These are phyloP conservation scores for Botryotinia globosa DNA, from an alignment of 2,329 filamentous ascomycete genomes.

Conservation along the genomic window DNA sequence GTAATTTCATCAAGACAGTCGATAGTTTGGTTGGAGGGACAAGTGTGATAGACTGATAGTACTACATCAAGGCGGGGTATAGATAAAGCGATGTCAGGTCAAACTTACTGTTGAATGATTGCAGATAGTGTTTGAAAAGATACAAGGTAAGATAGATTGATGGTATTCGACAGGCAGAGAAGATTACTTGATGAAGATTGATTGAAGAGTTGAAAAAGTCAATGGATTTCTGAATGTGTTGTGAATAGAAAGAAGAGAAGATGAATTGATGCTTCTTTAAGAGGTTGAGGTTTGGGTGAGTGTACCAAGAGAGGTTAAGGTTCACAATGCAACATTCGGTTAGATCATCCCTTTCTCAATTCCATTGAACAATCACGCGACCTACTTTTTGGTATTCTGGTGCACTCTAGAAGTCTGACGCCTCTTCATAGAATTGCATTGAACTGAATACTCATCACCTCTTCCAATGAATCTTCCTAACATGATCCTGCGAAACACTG, in stretches of 20 bases:
- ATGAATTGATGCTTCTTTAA: slow-evolving; percentile 7
- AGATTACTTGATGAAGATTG: background rate
- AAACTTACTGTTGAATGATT: slow-evolving; percentile 20
- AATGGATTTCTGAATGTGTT: slow-evolving; percentile 7
- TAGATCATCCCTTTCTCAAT: background rate
- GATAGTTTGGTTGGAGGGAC: slow-evolving; percentile 21
- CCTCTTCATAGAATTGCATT: background rate
- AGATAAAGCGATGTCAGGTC: slow-evolving; percentile 10
- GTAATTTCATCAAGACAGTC: background rate
- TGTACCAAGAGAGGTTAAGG: background rate
- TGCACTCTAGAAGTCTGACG: background rate
- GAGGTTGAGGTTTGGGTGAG: background rate
- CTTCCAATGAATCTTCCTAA: no score
- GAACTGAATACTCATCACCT: background rate
- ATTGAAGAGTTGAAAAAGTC: background rate
- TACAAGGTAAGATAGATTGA: background rate
- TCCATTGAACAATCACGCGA: slow-evolving; percentile 7
- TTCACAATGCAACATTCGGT: slow-evolving; percentile 9
- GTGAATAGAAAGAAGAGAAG: background rate
- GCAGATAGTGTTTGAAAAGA: slow-evolving; percentile 16
- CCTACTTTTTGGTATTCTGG: background rate
- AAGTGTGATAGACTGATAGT: slow-evolving; percentile 16
- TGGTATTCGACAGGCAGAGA: background rate
- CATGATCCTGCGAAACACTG: background rate
- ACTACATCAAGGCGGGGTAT: slow-evolving; percentile 16